These are phyloP conservation scores for Mucor plumbeus DNA, from an alignment of 371 early-diverging fungal species.

Conservation along the genomic window DNA sequence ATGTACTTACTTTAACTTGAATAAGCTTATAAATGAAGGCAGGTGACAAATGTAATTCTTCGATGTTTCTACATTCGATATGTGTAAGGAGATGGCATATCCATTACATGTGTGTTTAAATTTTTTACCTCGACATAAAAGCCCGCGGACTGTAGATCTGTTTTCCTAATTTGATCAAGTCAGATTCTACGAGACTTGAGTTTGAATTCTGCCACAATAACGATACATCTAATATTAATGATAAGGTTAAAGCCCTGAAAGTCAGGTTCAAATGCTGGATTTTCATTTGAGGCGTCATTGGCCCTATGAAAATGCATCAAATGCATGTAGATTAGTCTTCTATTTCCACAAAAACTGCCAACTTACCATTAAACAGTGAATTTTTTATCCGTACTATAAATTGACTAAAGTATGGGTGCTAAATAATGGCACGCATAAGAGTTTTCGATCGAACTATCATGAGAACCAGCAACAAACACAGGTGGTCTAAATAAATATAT, in stretches of 20 bases:
- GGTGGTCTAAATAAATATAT: conserved; percentile 25
- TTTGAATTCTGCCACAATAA: conserved; percentile 12
- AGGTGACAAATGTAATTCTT: conserved; percentile 22
- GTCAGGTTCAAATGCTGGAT: conserved; percentile 8
- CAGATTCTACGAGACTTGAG: conserved; percentile 16
- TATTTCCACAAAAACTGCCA: conserved; percentile 18
- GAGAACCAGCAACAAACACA: conserved; percentile 24
- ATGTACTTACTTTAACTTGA: conserved; percentile 27
- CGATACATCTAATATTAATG: conserved; percentile 19
- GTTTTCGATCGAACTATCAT: conserved; percentile 20
- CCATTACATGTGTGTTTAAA: conserved; percentile 19
- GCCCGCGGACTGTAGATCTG: conserved; percentile 22
- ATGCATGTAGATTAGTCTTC: conserved; percentile 15
- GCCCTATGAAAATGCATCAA: conserved; percentile 25
- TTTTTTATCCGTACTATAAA: neutral
- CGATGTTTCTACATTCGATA: conserved; percentile 26
- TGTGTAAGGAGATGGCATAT: conserved; percentile 22
- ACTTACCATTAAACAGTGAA: conserved; percentile 19
- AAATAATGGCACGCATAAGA: conserved; percentile 24
- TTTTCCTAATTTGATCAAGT: conserved; percentile 22
- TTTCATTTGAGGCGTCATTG: conserved; percentile 18
- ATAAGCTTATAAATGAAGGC: conserved; percentile 23
- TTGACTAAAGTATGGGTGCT: neutral
- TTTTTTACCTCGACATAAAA: conserved; percentile 19
- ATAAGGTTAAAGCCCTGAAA: conserved; percentile 19